Evolutionary conservation across 441 rosid species (phyloP).

Genomic region (Geranium incanum): DNA sequence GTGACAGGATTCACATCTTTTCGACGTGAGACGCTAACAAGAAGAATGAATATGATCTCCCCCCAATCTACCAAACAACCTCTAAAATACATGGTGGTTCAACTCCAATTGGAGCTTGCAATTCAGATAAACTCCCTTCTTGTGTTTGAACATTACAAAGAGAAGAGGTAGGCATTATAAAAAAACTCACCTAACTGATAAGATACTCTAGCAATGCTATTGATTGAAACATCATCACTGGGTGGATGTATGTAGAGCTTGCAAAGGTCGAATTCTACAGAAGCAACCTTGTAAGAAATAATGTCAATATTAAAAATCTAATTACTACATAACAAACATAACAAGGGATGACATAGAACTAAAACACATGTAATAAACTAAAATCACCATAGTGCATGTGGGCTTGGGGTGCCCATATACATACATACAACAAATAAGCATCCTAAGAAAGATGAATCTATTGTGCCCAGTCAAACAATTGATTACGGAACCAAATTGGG

Average conservation of each 20-base stretch:
- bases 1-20: no score
- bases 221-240: constrained; percentile 16
- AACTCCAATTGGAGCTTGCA: not conserved
- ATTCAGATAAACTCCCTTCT: not conserved
- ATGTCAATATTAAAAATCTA: constrained; percentile 9
- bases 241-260: constrained; percentile 31
- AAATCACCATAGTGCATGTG: not conserved
- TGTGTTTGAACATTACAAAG: not conserved
- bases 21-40: no score
- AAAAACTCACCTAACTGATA: constrained; percentile 14
- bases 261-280: constrained; percentile 18
- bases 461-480: not conserved
- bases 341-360: constrained; percentile 4
- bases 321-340: constrained; percentile 6
- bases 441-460: not conserved
- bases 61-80: not conserved
- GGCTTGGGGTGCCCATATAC: not conserved
- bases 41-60: not conserved
- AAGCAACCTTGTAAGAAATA: constrained; percentile 24
- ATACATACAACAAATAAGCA: not conserved
- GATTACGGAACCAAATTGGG: not conserved
- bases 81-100: not conserved
- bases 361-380: not conserved
- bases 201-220: constrained; percentile 24
- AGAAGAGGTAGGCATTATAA: not conserved